Evolutionary conservation across 1,284 basidiomycete genomes (phyloP), one percentile per base, ranked within the genome.

Genomic region (Pascua sp.): DNA sequence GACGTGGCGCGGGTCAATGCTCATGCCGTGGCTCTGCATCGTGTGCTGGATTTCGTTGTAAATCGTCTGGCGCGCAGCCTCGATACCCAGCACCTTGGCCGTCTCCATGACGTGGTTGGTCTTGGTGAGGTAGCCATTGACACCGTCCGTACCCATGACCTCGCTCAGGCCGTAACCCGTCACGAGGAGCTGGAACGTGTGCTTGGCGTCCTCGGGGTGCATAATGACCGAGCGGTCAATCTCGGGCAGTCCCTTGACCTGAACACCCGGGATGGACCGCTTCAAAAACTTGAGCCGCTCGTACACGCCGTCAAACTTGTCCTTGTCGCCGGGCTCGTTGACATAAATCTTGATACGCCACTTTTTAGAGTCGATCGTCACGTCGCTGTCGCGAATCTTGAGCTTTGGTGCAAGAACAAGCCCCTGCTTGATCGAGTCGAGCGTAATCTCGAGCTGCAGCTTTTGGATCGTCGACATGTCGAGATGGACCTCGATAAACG

Each of bases 91-190:
- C 11, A 98, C 93, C 69, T 90, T 84, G 40, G 89, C 86, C 39
- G 93, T 91, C 76, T 99, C 96, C 77, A 98, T 96, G 71, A 99
- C 89, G 77, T 98, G 95, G 73, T 99, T 99, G 4, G 94, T 95
- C 18, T 90, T 88, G 8, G 96, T 97, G 63, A 89, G 82, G 68
- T 90, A 87, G 42, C 95, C 95, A 55, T 96, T 81, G 55, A 99
- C 91, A 68, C 91, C 95, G 78, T 97, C 94, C 0, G 93, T 97
- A 24, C 85, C 89, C 96, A 99, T 98, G 68, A 97, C 95, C 69
- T 91, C 90, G 68, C 91, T 87, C 59, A 99, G 80, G n/a, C 96
- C 96, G 76, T 98, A 96, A 10, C 96, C 96, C 81, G 98, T 93
- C 1, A 96, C 91, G 8, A 98, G 83, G 9, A 97, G 78, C 55